Percentiles rank a stretch among this genome's conserved stretches.
Conservation (phyloP, 805 yeast species). For the Wickerhamiella dianesei region DNA sequence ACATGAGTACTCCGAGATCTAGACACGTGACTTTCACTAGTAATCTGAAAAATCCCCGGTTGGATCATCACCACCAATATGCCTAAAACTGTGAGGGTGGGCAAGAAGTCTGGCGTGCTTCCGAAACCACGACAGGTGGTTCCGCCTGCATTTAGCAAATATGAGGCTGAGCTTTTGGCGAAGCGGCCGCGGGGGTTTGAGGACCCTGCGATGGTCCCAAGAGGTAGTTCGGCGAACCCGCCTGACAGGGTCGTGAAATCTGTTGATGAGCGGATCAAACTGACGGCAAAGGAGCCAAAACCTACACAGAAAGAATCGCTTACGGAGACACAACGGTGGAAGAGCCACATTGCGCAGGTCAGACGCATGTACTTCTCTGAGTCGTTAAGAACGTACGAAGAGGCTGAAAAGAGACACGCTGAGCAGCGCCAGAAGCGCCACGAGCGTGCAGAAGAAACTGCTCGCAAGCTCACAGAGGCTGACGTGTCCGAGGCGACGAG, state of each 20-base stretch:
- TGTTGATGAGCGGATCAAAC: conserved; percentile 44
- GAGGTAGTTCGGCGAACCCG: conserved; percentile 41
- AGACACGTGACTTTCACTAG: not conserved
- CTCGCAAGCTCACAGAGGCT: conserved; percentile 20
- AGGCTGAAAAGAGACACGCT: conserved; percentile 32
- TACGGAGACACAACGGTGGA: conserved; percentile 31
- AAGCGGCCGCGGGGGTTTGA: conserved; percentile 56
- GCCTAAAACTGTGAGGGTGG: conserved; percentile 20
- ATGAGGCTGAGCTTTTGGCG: conserved; percentile 28
- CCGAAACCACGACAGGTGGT: conserved; percentile 68
- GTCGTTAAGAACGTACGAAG: conserved; percentile 43
- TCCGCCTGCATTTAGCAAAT: conserved; percentile 34
- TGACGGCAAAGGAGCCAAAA: conserved; percentile 37
- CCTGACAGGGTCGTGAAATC: conserved; percentile 33
- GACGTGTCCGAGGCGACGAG: conserved; percentile 34
- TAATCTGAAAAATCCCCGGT: not conserved
- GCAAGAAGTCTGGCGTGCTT: conserved; percentile 62
- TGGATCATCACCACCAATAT: conserved; percentile 1
- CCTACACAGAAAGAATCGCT: conserved; percentile 14
- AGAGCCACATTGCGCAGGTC: conserved; percentile 41
- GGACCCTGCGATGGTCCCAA: conserved; percentile 49
- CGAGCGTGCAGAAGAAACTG: conserved; percentile 24
- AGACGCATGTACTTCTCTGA: conserved; percentile 60
- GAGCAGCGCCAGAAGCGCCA: conserved; percentile 27
- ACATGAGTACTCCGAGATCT: too few relatives aligned